Evolutionary conservation across 2,329 filamentous ascomycete genomes (phyloP).

Genomic region (Talaromyces sp.): DNA sequence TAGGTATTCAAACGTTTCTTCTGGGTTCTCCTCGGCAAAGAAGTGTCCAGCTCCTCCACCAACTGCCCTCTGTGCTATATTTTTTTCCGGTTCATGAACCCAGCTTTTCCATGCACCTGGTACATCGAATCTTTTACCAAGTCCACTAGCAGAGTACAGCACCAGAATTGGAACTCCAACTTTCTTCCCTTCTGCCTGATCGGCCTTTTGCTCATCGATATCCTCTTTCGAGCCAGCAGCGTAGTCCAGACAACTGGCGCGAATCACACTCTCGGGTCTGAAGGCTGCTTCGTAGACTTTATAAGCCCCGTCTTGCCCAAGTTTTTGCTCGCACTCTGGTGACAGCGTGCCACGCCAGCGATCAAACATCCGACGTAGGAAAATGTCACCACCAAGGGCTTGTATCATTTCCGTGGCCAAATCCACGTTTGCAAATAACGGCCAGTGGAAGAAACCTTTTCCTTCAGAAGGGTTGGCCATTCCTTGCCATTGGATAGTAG

Average conservation of each 20-base stretch:
- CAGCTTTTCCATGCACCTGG: constrained; percentile 40
- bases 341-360: constrained; percentile 22
- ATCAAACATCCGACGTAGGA: constrained; percentile 27
- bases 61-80: constrained; percentile 28
- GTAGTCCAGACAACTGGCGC: constrained; percentile 45
- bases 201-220: constrained; percentile 36
- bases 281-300: constrained; percentile 42
- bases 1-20: constrained; percentile 23
- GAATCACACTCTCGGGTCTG: constrained; percentile 35
- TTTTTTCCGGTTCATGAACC: constrained; percentile 30
- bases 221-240: constrained; percentile 39
- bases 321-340: constrained; percentile 9
- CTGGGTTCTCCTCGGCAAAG: constrained; percentile 41
- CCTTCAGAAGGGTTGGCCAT: constrained; percentile 46
- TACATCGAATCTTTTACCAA: constrained; percentile 42
- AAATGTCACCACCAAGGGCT: constrained; percentile 37
- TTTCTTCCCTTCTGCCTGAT: constrained; percentile 41
- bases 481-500: constrained; percentile 43
- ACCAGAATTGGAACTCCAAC: constrained; percentile 38
- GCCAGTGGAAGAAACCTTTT: constrained; percentile 54
- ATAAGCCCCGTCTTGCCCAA: constrained; percentile 30
- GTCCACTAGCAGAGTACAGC: constrained; percentile 35
- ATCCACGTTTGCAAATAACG: constrained; percentile 46
- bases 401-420: constrained; percentile 40
- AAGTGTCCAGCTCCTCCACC: constrained; percentile 37